A percentile compares a stretch with the other conserved stretches of the same genome.
phyloP scores from a whole-genome alignment of 495 filamentous ascomycete species.

The Aspergillus baeticus region DNA sequence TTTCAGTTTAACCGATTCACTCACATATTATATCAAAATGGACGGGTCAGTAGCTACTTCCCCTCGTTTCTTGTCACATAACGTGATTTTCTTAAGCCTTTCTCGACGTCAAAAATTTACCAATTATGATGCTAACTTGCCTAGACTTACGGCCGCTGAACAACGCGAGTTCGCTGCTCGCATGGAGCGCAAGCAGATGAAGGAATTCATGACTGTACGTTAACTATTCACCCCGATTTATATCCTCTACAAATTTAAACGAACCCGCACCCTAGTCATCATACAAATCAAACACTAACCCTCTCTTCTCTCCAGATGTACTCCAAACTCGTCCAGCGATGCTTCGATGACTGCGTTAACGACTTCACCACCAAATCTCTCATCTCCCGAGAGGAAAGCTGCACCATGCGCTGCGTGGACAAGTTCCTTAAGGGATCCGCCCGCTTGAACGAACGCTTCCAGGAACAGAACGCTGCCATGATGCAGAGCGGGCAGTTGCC shows the following conservation, averaged over 20 bases:
- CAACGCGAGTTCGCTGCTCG: constrained; percentile 87
- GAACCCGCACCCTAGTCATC: background rate
- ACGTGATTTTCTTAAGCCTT: too few relatives aligned
- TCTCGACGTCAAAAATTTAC: too few relatives aligned
- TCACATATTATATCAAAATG: constrained; percentile 32
- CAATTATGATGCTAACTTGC: constrained; percentile 12
- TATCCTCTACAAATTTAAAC: background rate
- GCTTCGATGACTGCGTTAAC: constrained; percentile 95
- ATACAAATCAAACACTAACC: background rate
- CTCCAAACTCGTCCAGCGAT: constrained; percentile 89
- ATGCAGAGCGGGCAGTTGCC: constrained; percentile 63
- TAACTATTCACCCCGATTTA: background rate
- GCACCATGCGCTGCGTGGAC: constrained; percentile 89
- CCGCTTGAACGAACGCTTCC: constrained; percentile 85
- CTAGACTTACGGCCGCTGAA: constrained; percentile 71
- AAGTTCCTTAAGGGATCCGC: constrained; percentile 89
- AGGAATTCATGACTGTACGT: constrained; percentile 94
- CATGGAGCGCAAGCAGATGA: constrained; percentile 96
- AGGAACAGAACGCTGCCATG: constrained; percentile 90
- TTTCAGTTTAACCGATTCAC: background rate
- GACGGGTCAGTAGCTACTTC: constrained; percentile 38
- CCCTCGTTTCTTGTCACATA: background rate
- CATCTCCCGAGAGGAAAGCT: constrained; percentile 78
- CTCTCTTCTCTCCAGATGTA: constrained; percentile 69
- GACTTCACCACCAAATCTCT: constrained; percentile 98